Evolutionary conservation across 1,284 basidiomycete genomes (phyloP), one percentile per base, ranked within the genome.

Genomic region (Rhodotorula sp.): DNA sequence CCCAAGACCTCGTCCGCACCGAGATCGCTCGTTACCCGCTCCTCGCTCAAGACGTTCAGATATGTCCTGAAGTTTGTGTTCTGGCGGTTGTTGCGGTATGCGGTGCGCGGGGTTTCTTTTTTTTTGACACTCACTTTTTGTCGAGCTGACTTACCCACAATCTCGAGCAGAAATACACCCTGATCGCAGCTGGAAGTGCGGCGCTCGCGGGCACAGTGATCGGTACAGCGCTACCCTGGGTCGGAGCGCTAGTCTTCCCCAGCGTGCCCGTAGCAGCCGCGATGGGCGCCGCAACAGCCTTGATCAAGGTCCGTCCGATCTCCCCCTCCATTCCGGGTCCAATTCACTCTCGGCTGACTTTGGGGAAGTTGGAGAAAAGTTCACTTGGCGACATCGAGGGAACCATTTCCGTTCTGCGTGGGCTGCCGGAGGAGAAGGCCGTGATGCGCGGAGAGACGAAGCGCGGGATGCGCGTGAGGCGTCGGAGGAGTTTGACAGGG

Each of bases 51-150:
- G 5, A 81, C 81, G 2, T 69, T 80, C 18, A 66, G 81, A 52
- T 82, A 82, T 65, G 76, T 79, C 5, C 59, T 81, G 18, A 75
- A 76, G 26, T 82, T 81, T 65, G 71, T 78, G 10, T 75, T 82
- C 52, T 77, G 78, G 37, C 73, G 81, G 20, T 46, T 80, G 26
- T 51, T 82, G 0, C 75, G 81, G 31, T 81, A 81, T 44, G 63
- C 48, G 26, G 65, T 70, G 26, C 48, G n/a, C n/a, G n/a, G n/a
- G n/a, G n/a, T n/a, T n/a, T n/a, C n/a, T n/a, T n/a, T n/a, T n/a
- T n/a, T n/a, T n/a, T n/a, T n/a, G n/a, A n/a, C n/a, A n/a, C n/a
- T n/a, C n/a, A n/a, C n/a, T n/a, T n/a, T n/a, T n/a, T 6, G 8
- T 7, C 34, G 31, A 37, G 15, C 40, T 54, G n/a, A 58, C 34